Evolutionary conservation across 202 grass and related monocot species (phyloP), one percentile per base, ranked within the genome.

Genomic region (Setaria italica): DNA sequence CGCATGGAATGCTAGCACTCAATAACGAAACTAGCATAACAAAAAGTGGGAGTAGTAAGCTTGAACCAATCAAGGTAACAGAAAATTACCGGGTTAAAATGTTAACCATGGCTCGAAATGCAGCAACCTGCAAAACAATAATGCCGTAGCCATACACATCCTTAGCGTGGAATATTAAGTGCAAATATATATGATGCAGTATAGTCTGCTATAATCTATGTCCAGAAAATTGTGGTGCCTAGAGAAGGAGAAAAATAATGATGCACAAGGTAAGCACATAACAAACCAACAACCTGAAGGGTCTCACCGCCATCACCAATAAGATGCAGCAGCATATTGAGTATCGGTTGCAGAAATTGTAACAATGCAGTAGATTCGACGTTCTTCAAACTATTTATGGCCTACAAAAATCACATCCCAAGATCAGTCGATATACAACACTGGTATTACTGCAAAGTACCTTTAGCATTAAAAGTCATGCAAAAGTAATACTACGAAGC

Each of bases 301-400:
- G 97, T 99, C 92, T 99, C 97, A 87, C 97, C 97, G 19, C 97
- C 97, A 90, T 99, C 97, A 56, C 97, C 97, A 90, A 99, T 99
- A 85, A 99, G 92, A 86, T 92, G 97, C 49, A 99, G 92, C 49
- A 99, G 87, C 97, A 99, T 97, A 69, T 97, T 97, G 82, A 99
- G 97, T 87, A 99, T 99, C 1, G 97, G 94, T 83, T 94, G 94
- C 50, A 99, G 87, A 91, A 99, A 99, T 41, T 99, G 97, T 78
- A 99, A 84, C 34, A 99, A 76, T 33, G 83, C 90, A 30, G 80
- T 99, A 62, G 97, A 97, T 85, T 99, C 97, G n/a, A 99, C 97
- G 74, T 99, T 99, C 92, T 99, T 99, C 74, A 99, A 92, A 90
- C 97, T 99, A 85, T 99, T 99, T 85, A 99, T 99, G 25, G 97